phyloP scores from a whole-genome alignment of 495 filamentous ascomycete genomes.

The Podospora sp. region DNA sequence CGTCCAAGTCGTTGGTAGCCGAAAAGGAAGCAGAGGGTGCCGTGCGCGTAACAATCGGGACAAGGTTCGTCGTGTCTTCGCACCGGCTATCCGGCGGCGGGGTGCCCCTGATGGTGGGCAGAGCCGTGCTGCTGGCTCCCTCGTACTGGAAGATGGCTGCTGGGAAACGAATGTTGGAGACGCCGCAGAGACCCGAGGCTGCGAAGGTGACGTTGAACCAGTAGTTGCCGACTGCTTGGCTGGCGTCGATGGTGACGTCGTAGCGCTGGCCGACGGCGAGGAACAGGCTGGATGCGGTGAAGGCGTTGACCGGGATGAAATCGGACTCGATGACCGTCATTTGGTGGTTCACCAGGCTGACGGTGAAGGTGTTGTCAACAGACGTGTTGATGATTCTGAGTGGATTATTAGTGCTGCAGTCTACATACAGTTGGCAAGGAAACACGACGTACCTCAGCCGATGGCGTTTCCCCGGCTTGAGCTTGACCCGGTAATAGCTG shows the following conservation, averaged over 20 bases:
- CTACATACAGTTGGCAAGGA: too few species aligned
- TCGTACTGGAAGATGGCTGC: slow-evolving; percentile 27
- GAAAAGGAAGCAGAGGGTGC: not conserved
- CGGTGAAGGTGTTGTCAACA: slow-evolving; percentile 33
- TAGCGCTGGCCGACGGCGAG: slow-evolving; percentile 66
- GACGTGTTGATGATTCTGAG: slow-evolving; percentile 55
- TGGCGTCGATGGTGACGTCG: slow-evolving; percentile 62
- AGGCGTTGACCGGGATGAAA: slow-evolving; percentile 49
- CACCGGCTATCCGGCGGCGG: slow-evolving; percentile 16
- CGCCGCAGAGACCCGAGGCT: not conserved
- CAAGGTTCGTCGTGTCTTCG: slow-evolving; percentile 13
- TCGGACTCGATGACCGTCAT: slow-evolving; percentile 47
- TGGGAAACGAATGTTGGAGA: not conserved
- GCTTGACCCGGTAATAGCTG: slow-evolving; percentile 29
- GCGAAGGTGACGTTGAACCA: slow-evolving; percentile 18
- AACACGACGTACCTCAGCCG: too few species aligned
- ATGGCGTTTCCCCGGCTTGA: slow-evolving; percentile 43
- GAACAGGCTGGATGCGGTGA: slow-evolving; percentile 40
- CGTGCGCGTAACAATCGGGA: slow-evolving; percentile 15
- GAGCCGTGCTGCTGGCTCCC: slow-evolving; percentile 9
- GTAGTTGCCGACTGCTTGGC: slow-evolving; percentile 34
- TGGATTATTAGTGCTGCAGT: too few species aligned
- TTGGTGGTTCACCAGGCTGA: slow-evolving; percentile 45
- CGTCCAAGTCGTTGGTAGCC: not conserved
- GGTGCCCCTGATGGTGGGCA: slow-evolving; percentile 16